A percentile compares a stretch with the other conserved stretches of the same genome.
These are phyloP conservation scores for Fusarium sp. DNA, from an alignment of 2,329 filamentous ascomycete species.

Conservation along the genomic window DNA sequence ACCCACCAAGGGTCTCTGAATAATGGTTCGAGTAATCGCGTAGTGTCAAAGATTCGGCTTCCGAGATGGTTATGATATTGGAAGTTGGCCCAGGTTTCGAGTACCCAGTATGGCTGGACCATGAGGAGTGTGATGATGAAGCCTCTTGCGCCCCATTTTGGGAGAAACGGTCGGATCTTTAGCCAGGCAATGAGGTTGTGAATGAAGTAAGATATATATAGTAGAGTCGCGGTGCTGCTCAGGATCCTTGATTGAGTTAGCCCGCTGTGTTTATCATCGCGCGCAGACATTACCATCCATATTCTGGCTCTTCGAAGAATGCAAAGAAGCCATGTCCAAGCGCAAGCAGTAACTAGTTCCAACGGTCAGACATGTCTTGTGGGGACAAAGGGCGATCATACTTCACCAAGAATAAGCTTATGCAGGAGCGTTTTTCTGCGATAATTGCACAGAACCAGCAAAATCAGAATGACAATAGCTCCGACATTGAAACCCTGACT, in stretches of 20 bases:
- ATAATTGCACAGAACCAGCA: constrained; percentile 29
- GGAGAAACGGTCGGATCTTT: constrained; percentile 23
- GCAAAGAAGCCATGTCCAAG: constrained; percentile 26
- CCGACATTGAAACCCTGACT: constrained; percentile 28
- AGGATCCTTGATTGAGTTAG: background rate
- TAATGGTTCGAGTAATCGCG: constrained; percentile 16
- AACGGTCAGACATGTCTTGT: background rate
- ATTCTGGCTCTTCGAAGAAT: constrained; percentile 25
- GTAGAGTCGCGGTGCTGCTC: constrained; percentile 21
- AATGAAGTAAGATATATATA: constrained; percentile 28
- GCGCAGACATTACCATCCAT: too few relatives aligned
- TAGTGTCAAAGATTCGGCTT: constrained; percentile 7
- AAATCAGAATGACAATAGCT: constrained; percentile 7
- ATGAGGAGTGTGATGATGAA: constrained; percentile 20
- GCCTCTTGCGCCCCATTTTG: constrained; percentile 16
- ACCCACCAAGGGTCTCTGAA: constrained; percentile 32
- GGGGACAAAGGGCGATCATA: background rate
- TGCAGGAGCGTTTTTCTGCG: constrained; percentile 21
- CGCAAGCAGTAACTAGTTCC: constrained; percentile 10
- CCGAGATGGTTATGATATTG: constrained; percentile 31
- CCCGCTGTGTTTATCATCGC: too few relatives aligned
- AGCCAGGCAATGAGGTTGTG: constrained; percentile 32
- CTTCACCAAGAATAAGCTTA: constrained; percentile 30
- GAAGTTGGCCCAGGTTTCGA: constrained; percentile 33
- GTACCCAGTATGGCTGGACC: constrained; percentile 27